Evolutionary conservation across 257 asterid genomes (phyloP), one percentile per base, ranked within the genome.

Genomic region (Jaltomata sinuosa): DNA sequence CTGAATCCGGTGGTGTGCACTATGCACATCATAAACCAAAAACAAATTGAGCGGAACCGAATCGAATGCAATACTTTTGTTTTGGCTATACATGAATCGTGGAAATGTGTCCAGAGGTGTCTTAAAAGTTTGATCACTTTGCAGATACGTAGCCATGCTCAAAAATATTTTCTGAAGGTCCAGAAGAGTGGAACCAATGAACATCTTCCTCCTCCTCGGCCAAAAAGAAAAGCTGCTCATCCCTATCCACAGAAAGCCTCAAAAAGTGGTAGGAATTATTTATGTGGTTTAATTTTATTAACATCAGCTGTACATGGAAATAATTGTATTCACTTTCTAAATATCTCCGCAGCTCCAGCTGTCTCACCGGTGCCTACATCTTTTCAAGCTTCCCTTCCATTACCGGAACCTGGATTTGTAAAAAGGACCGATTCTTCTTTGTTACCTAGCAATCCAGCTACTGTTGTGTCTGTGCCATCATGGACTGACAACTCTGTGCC

Each of bases 141-240:
- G 91, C 91, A 95, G 99, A 95, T 95, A 83, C 99, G 98, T 80
- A 95, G 99, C 90, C 99, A 95, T 89, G 99, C 99, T 25, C 99
- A 95, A 81, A 95, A 95, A 87, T 95, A 94, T 88, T 95, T 94
- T 88, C 91, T 93, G 80, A 95, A 95, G 87, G 98, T 90, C 65
- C 98, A 95, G 85, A 95, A 94, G 90, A 93, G 97, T 88, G 99
- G 99, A 69, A 86, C 97, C 69, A 91, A 87, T 65, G 98, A 94
- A 86, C 99, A 92, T 91, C 93, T 95, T 85, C 98, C 99, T 76
- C 99, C 99, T 83, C 99, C 99, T 86, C 90, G 98, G 57, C 99
- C 99, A 5, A 95, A 95, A 93, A 91, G 99, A 89, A 95, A 95
- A 88, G 97, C 99, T 50, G 89, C 97, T 65, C 99, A 94, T 89